Evolutionary conservation across 306 rosid species (phyloP).

Genomic region (Erythrophleum fordii): DNA sequence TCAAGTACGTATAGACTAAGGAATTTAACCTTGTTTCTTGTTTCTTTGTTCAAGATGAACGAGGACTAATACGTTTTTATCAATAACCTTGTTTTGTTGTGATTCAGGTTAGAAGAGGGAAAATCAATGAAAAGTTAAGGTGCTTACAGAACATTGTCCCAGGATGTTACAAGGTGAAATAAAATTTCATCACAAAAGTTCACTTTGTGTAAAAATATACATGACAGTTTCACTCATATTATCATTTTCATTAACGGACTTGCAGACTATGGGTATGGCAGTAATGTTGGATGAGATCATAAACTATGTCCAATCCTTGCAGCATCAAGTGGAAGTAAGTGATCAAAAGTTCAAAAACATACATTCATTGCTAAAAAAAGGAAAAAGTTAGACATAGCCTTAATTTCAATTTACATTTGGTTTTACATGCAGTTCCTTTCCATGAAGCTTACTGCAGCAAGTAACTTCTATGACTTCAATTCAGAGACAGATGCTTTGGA

Average conservation of each 20-base stretch:
- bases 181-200: background rate
- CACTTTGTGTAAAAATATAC: background rate
- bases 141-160: constrained; percentile 88
- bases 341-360: background rate
- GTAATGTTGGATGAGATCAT: constrained; percentile 95
- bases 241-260: constrained; percentile 22
- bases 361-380: background rate
- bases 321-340: constrained; percentile 88
- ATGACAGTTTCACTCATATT: background rate
- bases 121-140: constrained; percentile 81
- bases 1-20: background rate
- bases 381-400: background rate
- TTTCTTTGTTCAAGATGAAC: background rate
- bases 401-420: background rate
- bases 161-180: constrained; percentile 79
- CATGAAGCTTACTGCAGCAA: constrained; percentile 83
- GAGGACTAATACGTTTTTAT: constrained; percentile 24
- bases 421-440: constrained; percentile 76
- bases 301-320: constrained; percentile 92
- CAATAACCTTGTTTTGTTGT: constrained; percentile 25
- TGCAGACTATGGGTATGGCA: constrained; percentile 94
- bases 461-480: constrained; percentile 72
- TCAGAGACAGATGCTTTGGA: constrained; percentile 62
- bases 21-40: background rate
- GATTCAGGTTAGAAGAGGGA: constrained; percentile 86